Evolutionary conservation across 805 yeast species (phyloP).

Genomic region (Pichia gijzeniarum): DNA sequence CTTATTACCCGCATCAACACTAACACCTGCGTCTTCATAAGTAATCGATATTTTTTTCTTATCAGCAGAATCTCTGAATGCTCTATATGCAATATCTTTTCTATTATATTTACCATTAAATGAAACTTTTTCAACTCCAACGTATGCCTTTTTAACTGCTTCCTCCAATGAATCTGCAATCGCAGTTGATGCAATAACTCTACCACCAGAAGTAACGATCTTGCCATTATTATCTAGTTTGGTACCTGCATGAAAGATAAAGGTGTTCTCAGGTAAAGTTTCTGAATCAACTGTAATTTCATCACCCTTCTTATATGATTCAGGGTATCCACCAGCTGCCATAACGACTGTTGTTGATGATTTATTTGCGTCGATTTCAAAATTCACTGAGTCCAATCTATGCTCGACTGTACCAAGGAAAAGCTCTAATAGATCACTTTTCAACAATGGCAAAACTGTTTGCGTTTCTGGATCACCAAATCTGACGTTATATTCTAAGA

Average conservation of each 20-base stretch:
- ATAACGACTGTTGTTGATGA: constrained; percentile 89
- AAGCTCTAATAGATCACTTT: constrained; percentile 90
- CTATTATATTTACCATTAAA: constrained; percentile 79
- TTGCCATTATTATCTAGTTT: constrained; percentile 36
- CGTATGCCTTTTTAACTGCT: constrained; percentile 82
- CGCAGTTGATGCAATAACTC: constrained; percentile 94
- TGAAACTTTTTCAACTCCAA: constrained; percentile 69
- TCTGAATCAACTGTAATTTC: constrained; percentile 51
- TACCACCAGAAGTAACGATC: constrained; percentile 85
- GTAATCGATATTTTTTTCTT: constrained; percentile 47
- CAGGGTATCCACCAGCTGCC: constrained; percentile 98
- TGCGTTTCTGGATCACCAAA: constrained; percentile 99
- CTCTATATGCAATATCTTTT: constrained; percentile 93
- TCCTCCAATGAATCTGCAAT: constrained; percentile 66
- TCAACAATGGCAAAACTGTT: constrained; percentile 82
- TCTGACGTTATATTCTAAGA: constrained; percentile 93
- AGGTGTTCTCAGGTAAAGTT: constrained; percentile 49
- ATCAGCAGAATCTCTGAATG: constrained; percentile 53
- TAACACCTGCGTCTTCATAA: constrained; percentile 94
- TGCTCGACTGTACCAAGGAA: constrained; percentile 93
- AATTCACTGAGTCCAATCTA: constrained; percentile 75
- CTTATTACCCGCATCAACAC: constrained; percentile 90
- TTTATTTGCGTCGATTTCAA: constrained; percentile 46
- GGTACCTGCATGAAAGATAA: constrained; percentile 97
- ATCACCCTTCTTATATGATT: constrained; percentile 78